These are phyloP conservation scores for Cyberlindnera misumaiensis DNA, from an alignment of 805 yeast species.

Conservation along the genomic window DNA sequence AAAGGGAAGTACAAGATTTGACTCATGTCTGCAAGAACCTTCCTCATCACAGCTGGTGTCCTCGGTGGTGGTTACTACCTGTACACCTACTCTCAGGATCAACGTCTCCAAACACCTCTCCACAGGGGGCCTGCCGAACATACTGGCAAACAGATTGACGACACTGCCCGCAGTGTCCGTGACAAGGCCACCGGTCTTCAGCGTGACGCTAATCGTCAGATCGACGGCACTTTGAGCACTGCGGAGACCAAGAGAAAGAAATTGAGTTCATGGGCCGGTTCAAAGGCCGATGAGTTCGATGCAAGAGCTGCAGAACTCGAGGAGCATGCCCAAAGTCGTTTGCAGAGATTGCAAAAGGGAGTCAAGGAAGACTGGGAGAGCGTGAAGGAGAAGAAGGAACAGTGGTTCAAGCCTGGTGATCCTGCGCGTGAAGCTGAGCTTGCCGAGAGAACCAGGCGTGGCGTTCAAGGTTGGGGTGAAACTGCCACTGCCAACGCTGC, in stretches of 20 bases:
- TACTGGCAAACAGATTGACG: slow-evolving; percentile 23
- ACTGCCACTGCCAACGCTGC: slow-evolving; percentile 28
- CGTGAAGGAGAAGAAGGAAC: slow-evolving; percentile 15
- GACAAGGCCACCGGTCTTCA: slow-evolving; percentile 12
- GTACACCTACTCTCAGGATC: slow-evolving; percentile 14
- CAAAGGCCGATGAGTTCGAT: slow-evolving; percentile 13
- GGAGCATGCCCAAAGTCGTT: slow-evolving; percentile 13
- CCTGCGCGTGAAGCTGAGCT: slow-evolving; percentile 24
- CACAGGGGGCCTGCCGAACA: slow-evolving; percentile 16
- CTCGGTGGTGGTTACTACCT: slow-evolving; percentile 23
- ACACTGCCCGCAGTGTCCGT: slow-evolving; percentile 14
- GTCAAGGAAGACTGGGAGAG: slow-evolving; percentile 10
- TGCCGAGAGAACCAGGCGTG: slow-evolving; percentile 26
- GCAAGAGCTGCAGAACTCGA: slow-evolving; percentile 15
- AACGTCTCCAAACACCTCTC: neutral
- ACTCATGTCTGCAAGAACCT: slow-evolving; percentile 4
- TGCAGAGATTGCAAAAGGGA: slow-evolving; percentile 13
- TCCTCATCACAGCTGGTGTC: slow-evolving; percentile 4
- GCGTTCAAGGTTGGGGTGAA: slow-evolving; percentile 42
- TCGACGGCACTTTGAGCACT: slow-evolving; percentile 12
- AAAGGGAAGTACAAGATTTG: neutral
- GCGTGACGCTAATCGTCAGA: slow-evolving; percentile 15
- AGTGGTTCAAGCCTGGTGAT: slow-evolving; percentile 4
- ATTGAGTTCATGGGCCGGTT: slow-evolving; percentile 18
- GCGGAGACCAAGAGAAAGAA: slow-evolving; percentile 12